Evolutionary conservation across 257 asterid genomes (phyloP).

Genomic region (Ballota nigra): DNA sequence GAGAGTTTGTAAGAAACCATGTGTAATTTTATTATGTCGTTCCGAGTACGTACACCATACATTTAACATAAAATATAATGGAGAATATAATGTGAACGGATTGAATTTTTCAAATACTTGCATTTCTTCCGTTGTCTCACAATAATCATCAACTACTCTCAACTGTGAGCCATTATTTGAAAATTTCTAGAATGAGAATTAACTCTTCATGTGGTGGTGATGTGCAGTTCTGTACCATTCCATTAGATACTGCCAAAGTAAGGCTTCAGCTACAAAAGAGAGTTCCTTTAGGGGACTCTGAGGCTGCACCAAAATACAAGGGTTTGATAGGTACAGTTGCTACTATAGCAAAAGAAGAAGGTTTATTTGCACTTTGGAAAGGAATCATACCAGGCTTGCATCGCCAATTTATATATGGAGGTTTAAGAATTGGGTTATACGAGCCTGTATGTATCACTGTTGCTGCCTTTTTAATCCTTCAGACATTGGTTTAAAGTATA

Average conservation of each 20-base stretch:
- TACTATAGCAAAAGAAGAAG: slow-evolving; percentile 88
- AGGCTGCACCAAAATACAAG: slow-evolving; percentile 54
- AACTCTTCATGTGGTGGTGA: slow-evolving; percentile 25
- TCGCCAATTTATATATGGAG: slow-evolving; percentile 88
- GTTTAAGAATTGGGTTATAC: slow-evolving; percentile 78
- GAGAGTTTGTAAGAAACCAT: neutral
- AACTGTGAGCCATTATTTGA: slow-evolving; percentile 1
- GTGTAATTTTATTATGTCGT: neutral
- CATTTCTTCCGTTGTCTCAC: neutral
- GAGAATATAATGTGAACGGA: neutral
- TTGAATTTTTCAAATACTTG: neutral
- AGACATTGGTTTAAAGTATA: neutral
- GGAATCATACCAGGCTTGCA: slow-evolving; percentile 89
- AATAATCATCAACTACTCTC: neutral
- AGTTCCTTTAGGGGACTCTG: slow-evolving; percentile 51
- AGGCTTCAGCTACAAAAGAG: slow-evolving; percentile 91
- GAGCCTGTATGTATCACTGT: slow-evolving; percentile 62
- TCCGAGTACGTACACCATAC: neutral
- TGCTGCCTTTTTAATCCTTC: slow-evolving; percentile 9
- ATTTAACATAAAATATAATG: neutral
- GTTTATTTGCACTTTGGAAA: slow-evolving; percentile 79
- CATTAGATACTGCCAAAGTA: slow-evolving; percentile 86
- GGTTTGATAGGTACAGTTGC: slow-evolving; percentile 69
- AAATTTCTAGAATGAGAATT: slow-evolving; percentile 13
- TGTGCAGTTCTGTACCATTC: slow-evolving; percentile 82